A percentile compares a stretch with the other conserved stretches of the same genome.
Evolutionary conservation across 169 alveolate genomes (phyloP).

Genomic region (Cryptosporidium andersoni): DNA sequence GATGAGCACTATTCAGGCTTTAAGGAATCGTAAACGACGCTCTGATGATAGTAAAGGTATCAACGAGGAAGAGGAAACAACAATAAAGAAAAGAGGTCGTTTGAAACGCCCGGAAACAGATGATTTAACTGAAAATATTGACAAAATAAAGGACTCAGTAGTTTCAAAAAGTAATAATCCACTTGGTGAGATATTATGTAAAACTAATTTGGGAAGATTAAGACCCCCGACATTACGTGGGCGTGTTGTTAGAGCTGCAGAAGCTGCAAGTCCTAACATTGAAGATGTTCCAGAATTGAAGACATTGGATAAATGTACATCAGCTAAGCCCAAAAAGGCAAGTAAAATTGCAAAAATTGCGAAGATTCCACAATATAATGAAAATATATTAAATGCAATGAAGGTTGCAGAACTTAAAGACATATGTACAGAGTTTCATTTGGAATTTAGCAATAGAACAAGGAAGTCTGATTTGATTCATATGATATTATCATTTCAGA

Average conservation of each 20-base stretch:
- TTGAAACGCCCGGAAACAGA: slow-evolving; percentile 51
- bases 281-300: slow-evolving; percentile 23
- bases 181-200: slow-evolving; percentile 14
- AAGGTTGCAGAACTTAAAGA: slow-evolving; percentile 53
- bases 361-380: slow-evolving; percentile 54
- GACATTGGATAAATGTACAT: slow-evolving; percentile 8
- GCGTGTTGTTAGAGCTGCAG: slow-evolving; percentile 58
- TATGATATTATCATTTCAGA: slow-evolving; percentile 45
- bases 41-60: background rate
- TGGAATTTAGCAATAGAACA: slow-evolving; percentile 32
- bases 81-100: slow-evolving; percentile 32
- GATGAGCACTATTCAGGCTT: background rate
- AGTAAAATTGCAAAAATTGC: slow-evolving; percentile 66
- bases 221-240: slow-evolving; percentile 20
- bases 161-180: slow-evolving; percentile 13
- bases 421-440: slow-evolving; percentile 21
- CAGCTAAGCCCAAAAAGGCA: slow-evolving; percentile 18
- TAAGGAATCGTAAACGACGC: too few relatives aligned
- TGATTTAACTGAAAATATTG: slow-evolving; percentile 28
- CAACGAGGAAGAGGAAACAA: background rate
- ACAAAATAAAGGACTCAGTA: slow-evolving; percentile 24
- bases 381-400: slow-evolving; percentile 51
- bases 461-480: slow-evolving; percentile 50
- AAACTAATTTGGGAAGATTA: slow-evolving; percentile 58
- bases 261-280: slow-evolving; percentile 56